Evolutionary conservation across 345 rosid genomes (phyloP), one percentile per base, ranked within the genome.

Genomic region (Rubroshorea leprosula): DNA sequence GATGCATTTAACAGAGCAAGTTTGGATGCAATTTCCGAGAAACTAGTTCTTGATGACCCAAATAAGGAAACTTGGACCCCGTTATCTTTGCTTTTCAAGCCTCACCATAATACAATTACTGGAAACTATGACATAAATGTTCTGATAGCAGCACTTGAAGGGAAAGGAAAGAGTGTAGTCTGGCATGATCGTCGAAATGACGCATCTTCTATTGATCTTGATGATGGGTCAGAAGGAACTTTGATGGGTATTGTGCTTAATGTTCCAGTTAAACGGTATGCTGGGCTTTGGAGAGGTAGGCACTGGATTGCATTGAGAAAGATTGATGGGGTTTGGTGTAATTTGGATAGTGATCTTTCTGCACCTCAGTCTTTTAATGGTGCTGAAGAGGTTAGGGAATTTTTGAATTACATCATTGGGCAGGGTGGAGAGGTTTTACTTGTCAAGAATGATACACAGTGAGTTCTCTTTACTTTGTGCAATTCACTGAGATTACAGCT

Each of bases 61-160:
- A 59, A 62, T 68, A 72, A 68, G 68, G 79, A 57, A 49, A 55
- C 70, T 20, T 83, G 96, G 99, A 68, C 92, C 4, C 90, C 95
- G 24, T 69, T 85, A 31, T 89, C 92, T 39, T 15, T 80, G 0
- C 67, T 89, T 45, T 73, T 87, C 64, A 87, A 84, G 86, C 90
- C 95, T 63, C 96, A 87, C 64, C 89, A 85, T 69, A 90, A 87
- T 54, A 58, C 80, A 0, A 54, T 93, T 17, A 90, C 95, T 0
- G 95, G 97, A 9, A 89, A 93, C 69, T 85, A 93, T 45, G 97
- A 90, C 65, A 73, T 85, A 21, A 93, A 89, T 63, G 99, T 90
- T 29, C 71, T 93, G 53, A 79, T 87, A 6, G 69, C 90, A 8
- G 88, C 95, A 3, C 81, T 90, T 51, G 83, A 87, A 71, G 82